Percentiles rank a stretch among this genome's conserved stretches.
Conservation (phyloP, 192 early-diverging fungal species). For the Rhizophagus sp. region DNA sequence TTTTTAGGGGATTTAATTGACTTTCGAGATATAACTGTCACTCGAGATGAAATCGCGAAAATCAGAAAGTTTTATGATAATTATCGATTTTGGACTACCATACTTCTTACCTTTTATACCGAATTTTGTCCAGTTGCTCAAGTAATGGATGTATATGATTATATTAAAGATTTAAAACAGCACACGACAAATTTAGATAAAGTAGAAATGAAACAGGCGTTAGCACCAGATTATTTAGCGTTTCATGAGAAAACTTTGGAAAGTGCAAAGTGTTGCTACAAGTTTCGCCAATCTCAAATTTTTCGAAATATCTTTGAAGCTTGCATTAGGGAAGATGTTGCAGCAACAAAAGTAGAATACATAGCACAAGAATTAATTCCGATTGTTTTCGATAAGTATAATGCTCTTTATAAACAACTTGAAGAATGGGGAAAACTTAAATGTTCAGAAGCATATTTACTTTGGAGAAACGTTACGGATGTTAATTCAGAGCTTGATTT, state of each 20-base stretch:
- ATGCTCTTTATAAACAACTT: neutral
- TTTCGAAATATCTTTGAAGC: neutral
- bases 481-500: neutral
- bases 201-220: neutral
- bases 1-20: neutral
- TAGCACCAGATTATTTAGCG: neutral
- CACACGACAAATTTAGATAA: neutral
- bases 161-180: neutral
- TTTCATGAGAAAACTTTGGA: neutral
- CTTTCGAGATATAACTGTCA: neutral
- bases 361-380: neutral
- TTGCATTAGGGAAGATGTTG: neutral
- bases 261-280: neutral
- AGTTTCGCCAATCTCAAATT: neutral
- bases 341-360: neutral
- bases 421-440: slow-evolving; percentile 16
- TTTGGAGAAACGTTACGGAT: slow-evolving; percentile 23
- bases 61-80: neutral
- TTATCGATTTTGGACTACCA: no score
- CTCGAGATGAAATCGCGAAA: neutral
- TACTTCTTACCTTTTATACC: no score
- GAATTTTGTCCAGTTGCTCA: no score
- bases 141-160: neutral
- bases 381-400: neutral
- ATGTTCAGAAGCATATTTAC: neutral